phyloP scores from a whole-genome alignment of 2,329 filamentous ascomycete species.

The Blastomyces parvus region DNA sequence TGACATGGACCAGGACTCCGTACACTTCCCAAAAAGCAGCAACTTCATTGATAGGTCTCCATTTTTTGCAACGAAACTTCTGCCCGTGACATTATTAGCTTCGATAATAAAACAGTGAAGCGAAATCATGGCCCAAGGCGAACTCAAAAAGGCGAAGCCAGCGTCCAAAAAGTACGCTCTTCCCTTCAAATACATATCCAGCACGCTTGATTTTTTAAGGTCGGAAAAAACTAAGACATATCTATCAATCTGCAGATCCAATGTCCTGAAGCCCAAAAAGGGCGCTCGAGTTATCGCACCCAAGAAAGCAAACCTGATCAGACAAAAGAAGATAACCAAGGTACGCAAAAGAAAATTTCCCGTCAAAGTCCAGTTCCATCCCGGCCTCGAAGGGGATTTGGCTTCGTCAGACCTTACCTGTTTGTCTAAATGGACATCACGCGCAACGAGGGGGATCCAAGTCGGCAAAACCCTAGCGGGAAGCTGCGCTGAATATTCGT shows the following conservation, averaged over 20 bases:
- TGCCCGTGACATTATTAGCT: not conserved
- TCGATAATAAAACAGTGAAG: too few species aligned
- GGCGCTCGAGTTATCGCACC: slow-evolving; percentile 56
- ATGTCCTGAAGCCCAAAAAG: slow-evolving; percentile 43
- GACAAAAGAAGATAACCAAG: slow-evolving; percentile 55
- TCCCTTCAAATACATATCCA: not conserved
- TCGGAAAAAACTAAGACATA: not conserved
- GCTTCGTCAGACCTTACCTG: not conserved
- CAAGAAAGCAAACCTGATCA: slow-evolving; percentile 52
- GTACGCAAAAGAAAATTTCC: slow-evolving; percentile 24
- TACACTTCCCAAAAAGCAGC: too few species aligned
- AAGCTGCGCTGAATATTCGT: not conserved
- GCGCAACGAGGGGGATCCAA: not conserved
- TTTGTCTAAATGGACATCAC: not conserved
- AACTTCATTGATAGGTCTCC: not conserved
- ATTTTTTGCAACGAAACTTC: not conserved
- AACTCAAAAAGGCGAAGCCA: slow-evolving; percentile 36
- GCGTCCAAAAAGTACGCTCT: slow-evolving; percentile 30
- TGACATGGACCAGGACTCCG: too few species aligned
- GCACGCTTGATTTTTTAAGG: too few species aligned
- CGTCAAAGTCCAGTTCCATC: not conserved
- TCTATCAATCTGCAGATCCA: slow-evolving; percentile 19
- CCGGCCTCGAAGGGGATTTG: not conserved
- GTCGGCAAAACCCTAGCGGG: not conserved
- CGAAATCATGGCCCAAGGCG: slow-evolving; percentile 39